Percentiles rank a stretch among this genome's conserved stretches.
phyloP scores from a whole-genome alignment of 2,329 filamentous ascomycete genomes.

The Penicillium sp. region DNA sequence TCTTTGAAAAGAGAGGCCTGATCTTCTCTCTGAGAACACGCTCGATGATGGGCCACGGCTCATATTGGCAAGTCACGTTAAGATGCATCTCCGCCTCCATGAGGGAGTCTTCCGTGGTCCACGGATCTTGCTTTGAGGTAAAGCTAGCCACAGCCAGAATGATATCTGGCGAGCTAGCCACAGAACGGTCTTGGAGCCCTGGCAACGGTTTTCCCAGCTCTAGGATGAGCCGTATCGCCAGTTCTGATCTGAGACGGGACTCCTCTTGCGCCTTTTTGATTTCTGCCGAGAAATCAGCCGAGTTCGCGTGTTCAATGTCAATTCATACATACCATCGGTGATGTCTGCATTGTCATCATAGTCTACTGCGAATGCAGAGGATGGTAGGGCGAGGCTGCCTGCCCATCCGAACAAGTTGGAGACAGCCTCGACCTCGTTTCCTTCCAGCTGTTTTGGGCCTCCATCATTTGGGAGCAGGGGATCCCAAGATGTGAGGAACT shows the following conservation, averaged over 20 bases:
- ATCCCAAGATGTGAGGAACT: slow-evolving; percentile 23
- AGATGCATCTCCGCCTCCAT: slow-evolving; percentile 8
- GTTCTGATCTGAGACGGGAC: slow-evolving; percentile 24
- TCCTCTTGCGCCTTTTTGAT: slow-evolving; percentile 22
- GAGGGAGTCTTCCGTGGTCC: slow-evolving; percentile 31
- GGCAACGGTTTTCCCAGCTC: slow-evolving; percentile 4
- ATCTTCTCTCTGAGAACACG: slow-evolving; percentile 33
- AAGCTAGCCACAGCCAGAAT: slow-evolving; percentile 35
- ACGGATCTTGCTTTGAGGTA: slow-evolving; percentile 33
- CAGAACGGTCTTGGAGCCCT: slow-evolving; percentile 17
- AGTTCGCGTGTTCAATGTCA: not conserved
- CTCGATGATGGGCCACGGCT: slow-evolving; percentile 19
- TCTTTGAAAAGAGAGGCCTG: slow-evolving; percentile 43
- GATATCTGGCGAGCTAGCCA: slow-evolving; percentile 25
- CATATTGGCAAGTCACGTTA: not conserved
- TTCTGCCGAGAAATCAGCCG: slow-evolving; percentile 6
- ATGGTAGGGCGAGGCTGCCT: slow-evolving; percentile 30
- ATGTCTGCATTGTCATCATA: slow-evolving; percentile 26
- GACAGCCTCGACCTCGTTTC: slow-evolving; percentile 24
- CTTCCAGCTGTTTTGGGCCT: slow-evolving; percentile 14
- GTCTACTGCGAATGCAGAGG: slow-evolving; percentile 29
- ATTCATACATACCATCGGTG: slow-evolving; percentile 9
- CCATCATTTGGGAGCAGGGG: slow-evolving; percentile 12
- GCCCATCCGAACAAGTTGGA: slow-evolving; percentile 35
- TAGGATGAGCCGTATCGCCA: slow-evolving; percentile 32